phyloP scores from a whole-genome alignment of 345 rosid species.

The Camelina laxa region DNA sequence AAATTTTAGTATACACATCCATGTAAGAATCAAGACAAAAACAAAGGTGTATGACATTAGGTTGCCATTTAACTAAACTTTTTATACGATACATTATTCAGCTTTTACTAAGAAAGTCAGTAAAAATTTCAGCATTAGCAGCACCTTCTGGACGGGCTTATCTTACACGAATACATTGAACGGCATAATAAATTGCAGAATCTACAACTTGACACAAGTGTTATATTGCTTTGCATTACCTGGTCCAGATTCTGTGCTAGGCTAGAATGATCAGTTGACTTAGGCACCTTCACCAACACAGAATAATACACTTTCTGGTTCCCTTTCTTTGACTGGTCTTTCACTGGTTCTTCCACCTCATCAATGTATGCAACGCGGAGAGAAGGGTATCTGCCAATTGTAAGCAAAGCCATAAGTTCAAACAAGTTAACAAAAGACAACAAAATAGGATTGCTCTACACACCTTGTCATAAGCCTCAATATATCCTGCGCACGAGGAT shows the following conservation, averaged over 20 bases:
- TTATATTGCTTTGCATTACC: slow-evolving; percentile 50
- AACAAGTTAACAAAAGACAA: slow-evolving; percentile 13
- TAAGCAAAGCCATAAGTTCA: slow-evolving; percentile 24
- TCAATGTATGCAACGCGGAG: slow-evolving; percentile 98
- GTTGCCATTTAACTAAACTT: neutral
- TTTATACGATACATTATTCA: neutral
- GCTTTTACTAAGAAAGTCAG: neutral
- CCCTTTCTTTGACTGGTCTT: slow-evolving; percentile 66
- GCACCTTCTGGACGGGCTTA: slow-evolving; percentile 17
- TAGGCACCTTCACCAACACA: slow-evolving; percentile 86
- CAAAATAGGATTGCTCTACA: slow-evolving; percentile 26
- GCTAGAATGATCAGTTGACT: slow-evolving; percentile 80
- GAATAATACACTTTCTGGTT: slow-evolving; percentile 86
- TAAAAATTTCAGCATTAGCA: slow-evolving; percentile 9
- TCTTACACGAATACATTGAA: slow-evolving; percentile 6
- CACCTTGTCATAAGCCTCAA: slow-evolving; percentile 90
- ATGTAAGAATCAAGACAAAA: slow-evolving; percentile 9
- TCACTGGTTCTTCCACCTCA: slow-evolving; percentile 87
- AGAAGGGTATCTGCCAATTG: slow-evolving; percentile 81
- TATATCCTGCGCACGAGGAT: slow-evolving; percentile 85
- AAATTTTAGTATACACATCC: neutral
- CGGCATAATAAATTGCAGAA: slow-evolving; percentile 1
- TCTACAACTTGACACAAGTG: neutral
- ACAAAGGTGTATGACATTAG: slow-evolving; percentile 12
- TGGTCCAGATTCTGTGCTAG: slow-evolving; percentile 88